A percentile compares a stretch with the other conserved stretches of the same genome.
Conservation (phyloP, 2,329 filamentous ascomycete genomes). For the Fusarium marasasianum region DNA sequence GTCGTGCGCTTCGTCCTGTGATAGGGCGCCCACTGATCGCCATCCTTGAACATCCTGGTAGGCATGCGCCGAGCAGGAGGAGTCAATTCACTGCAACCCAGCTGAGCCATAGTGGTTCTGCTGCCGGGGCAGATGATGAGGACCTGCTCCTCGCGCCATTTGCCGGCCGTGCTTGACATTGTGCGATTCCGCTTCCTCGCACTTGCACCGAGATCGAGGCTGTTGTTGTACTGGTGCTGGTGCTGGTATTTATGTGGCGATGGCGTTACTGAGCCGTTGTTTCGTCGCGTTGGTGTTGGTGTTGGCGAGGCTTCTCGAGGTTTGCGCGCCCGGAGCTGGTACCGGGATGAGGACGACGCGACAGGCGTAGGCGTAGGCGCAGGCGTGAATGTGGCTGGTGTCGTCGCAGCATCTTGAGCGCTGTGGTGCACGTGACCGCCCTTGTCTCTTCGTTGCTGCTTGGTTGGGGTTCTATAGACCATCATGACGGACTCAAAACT, state of each 20-base stretch:
- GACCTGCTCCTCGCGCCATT: slow-evolving; percentile 72
- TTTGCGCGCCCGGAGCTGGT: slow-evolving; percentile 41
- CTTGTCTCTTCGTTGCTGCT: background rate
- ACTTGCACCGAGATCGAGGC: background rate
- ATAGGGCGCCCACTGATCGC: slow-evolving; percentile 79
- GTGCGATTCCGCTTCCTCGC: slow-evolving; percentile 31
- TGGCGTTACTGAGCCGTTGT: slow-evolving; percentile 21
- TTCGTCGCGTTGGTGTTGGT: slow-evolving; percentile 35
- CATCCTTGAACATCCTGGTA: slow-evolving; percentile 94
- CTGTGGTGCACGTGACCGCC: slow-evolving; percentile 26
- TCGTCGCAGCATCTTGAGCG: background rate
- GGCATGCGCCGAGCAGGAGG: slow-evolving; percentile 86
- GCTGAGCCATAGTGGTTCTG: slow-evolving; percentile 88
- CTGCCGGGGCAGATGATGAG: slow-evolving; percentile 84
- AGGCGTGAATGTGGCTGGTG: slow-evolving; percentile 35
- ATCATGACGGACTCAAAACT: background rate
- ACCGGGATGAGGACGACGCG: slow-evolving; percentile 32
- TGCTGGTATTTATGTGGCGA: slow-evolving; percentile 1
- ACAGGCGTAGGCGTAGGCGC: slow-evolving; percentile 30
- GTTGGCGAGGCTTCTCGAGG: slow-evolving; percentile 31
- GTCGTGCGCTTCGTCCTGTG: slow-evolving; percentile 75
- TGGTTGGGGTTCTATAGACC: slow-evolving; percentile 7
- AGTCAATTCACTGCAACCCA: slow-evolving; percentile 90
- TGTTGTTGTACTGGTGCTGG: background rate
- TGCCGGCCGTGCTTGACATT: slow-evolving; percentile 66